Evolutionary conservation across 768 basidiomycete species (phyloP).

Genomic region (Phaeotremella skinneri): DNA sequence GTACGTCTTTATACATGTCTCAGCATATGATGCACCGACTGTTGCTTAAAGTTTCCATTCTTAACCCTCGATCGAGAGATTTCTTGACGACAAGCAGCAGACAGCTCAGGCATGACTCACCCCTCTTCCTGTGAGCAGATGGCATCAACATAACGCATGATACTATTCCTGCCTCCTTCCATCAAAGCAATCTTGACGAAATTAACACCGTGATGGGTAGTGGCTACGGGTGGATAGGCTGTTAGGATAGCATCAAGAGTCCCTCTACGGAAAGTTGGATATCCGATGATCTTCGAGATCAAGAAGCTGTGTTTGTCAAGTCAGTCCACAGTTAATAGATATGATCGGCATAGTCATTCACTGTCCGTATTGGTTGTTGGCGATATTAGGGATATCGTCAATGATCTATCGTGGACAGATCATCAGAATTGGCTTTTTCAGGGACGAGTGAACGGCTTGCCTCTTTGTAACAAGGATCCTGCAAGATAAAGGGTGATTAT

Average conservation of each 20-base stretch:
- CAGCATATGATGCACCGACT: too few species aligned
- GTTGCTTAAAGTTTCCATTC: too few species aligned
- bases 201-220: constrained; percentile 46
- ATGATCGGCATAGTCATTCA: constrained; percentile 16
- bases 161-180: constrained; percentile 30
- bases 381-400: constrained; percentile 36
- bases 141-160: constrained; percentile 40
- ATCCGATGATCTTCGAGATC: constrained; percentile 45
- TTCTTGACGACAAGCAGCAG: background rate
- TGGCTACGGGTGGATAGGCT: constrained; percentile 42
- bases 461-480: constrained; percentile 44
- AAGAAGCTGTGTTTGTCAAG: constrained; percentile 32
- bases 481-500: background rate
- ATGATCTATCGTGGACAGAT: constrained; percentile 30
- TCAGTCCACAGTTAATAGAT: background rate
- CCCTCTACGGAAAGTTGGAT: constrained; percentile 22
- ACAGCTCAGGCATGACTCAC: constrained; percentile 17
- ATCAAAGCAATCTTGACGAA: constrained; percentile 44
- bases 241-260: constrained; percentile 41
- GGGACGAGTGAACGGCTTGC: constrained; percentile 9
- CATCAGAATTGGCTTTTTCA: background rate
- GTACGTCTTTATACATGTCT: constrained; percentile 22
- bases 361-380: constrained; percentile 49
- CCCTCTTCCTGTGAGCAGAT: constrained; percentile 38
- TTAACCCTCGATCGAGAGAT: too few species aligned